A percentile compares a stretch with the other conserved stretches of the same genome.
Evolutionary conservation across 306 rosid species (phyloP).

Genomic region (Lagenaria siceraria): DNA sequence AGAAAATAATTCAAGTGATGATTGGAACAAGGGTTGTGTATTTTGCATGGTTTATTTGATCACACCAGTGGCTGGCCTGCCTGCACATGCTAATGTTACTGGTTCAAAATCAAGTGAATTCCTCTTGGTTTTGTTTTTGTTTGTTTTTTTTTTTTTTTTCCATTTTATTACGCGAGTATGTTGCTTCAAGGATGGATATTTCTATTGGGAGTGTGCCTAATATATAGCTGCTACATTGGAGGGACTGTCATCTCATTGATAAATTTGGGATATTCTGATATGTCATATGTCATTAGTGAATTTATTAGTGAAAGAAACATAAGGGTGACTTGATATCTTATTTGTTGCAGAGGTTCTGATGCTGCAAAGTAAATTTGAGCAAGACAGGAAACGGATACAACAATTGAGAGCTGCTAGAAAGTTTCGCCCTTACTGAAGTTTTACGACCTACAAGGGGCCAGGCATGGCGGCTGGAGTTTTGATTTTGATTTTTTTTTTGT

Average conservation of each 20-base stretch:
- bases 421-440: slow-evolving; percentile 65
- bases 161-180: too few species aligned
- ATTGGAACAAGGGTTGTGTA: too few species aligned
- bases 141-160: too few species aligned
- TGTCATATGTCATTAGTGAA: neutral
- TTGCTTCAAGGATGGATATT: neutral
- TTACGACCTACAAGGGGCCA: neutral
- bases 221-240: neutral
- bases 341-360: slow-evolving; percentile 61
- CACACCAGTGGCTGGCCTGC: too few species aligned
- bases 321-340: neutral
- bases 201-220: neutral
- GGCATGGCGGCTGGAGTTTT: neutral
- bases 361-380: slow-evolving; percentile 77
- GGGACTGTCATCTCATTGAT: neutral
- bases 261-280: neutral
- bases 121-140: too few species aligned
- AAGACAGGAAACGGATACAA: slow-evolving; percentile 71
- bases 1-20: too few species aligned
- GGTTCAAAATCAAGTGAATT: too few species aligned
- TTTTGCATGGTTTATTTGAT: too few species aligned
- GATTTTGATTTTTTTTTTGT: neutral
- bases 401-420: slow-evolving; percentile 78
- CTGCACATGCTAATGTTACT: too few species aligned
- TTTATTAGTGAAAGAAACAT: neutral